phyloP scores from a whole-genome alignment of 352 stramenopile species.

The Thraustochytrium striatum region DNA sequence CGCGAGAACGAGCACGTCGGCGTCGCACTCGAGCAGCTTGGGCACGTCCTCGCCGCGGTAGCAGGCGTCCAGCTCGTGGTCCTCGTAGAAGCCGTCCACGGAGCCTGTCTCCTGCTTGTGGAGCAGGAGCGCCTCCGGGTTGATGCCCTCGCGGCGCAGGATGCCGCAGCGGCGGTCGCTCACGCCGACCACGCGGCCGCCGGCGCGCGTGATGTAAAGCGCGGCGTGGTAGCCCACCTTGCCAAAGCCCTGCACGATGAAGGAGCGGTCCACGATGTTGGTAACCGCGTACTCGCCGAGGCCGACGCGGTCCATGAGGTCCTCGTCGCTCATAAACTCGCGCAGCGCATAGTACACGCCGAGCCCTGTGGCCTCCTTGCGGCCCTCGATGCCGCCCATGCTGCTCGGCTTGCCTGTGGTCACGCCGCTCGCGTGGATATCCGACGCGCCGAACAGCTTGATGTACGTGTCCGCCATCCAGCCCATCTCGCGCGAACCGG shows the following conservation, averaged over 20 bases:
- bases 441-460: constrained; percentile 45
- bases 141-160: constrained; percentile 40
- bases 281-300: constrained; percentile 18
- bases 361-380: constrained; percentile 49
- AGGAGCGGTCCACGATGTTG: constrained; percentile 1
- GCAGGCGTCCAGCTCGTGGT: neutral
- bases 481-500: constrained; percentile 46
- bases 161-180: constrained; percentile 51
- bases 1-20: constrained; percentile 50
- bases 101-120: constrained; percentile 47
- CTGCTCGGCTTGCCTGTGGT: constrained; percentile 50
- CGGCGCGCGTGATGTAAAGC: constrained; percentile 40
- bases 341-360: constrained; percentile 50
- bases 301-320: constrained; percentile 22
- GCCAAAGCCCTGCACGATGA: constrained; percentile 52
- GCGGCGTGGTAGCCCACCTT: constrained; percentile 52
- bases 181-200: constrained; percentile 38
- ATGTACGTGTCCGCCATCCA: constrained; percentile 54
- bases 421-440: constrained; percentile 47
- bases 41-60: constrained; percentile 34
- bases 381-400: constrained; percentile 51
- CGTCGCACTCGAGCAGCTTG: constrained; percentile 35
- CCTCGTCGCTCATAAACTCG: constrained; percentile 48
- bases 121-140: constrained; percentile 28
- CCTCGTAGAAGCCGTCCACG: constrained; percentile 31